These are phyloP conservation scores for Ensete glaucum DNA, from an alignment of 176 grass and related monocot species.

Conservation along the genomic window DNA sequence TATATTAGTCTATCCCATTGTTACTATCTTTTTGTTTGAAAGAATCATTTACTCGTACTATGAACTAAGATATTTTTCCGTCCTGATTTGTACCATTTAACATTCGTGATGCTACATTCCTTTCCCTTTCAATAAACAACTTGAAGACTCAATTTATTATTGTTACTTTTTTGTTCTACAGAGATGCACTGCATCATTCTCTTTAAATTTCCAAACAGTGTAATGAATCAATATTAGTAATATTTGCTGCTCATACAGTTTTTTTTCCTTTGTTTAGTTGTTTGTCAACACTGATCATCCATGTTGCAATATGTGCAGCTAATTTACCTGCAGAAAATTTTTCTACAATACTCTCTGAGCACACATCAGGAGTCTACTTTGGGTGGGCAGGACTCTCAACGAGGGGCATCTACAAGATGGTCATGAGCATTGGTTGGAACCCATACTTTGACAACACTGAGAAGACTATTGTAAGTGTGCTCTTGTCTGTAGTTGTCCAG, in stretches of 20 bases:
- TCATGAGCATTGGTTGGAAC: constrained; percentile 99
- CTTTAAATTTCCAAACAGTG: background rate
- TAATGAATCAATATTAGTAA: too few relatives aligned
- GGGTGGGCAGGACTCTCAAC: constrained; percentile 79
- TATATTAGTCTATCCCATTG: too few relatives aligned
- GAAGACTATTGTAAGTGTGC: constrained; percentile 75
- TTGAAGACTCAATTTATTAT: too few relatives aligned
- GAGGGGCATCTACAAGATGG: constrained; percentile 81
- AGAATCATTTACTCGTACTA: too few relatives aligned
- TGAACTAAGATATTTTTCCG: too few relatives aligned
- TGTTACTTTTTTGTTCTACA: too few relatives aligned
- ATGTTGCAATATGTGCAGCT: constrained; percentile 25
- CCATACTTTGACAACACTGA: constrained; percentile 90
- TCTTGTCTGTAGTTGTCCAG: constrained; percentile 1
- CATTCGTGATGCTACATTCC: too few relatives aligned
- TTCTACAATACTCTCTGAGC: constrained; percentile 58
- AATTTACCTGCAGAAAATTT: constrained; percentile 89
- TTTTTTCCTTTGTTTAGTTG: background rate
- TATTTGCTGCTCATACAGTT: background rate
- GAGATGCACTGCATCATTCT: too few relatives aligned
- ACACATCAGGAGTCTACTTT: constrained; percentile 95
- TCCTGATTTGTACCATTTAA: too few relatives aligned
- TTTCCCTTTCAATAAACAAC: too few relatives aligned
- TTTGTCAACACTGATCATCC: background rate
- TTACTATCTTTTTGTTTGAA: too few relatives aligned